Conservation (phyloP, 2,329 filamentous ascomycete species). For the Calonectria leucothoes region DNA sequence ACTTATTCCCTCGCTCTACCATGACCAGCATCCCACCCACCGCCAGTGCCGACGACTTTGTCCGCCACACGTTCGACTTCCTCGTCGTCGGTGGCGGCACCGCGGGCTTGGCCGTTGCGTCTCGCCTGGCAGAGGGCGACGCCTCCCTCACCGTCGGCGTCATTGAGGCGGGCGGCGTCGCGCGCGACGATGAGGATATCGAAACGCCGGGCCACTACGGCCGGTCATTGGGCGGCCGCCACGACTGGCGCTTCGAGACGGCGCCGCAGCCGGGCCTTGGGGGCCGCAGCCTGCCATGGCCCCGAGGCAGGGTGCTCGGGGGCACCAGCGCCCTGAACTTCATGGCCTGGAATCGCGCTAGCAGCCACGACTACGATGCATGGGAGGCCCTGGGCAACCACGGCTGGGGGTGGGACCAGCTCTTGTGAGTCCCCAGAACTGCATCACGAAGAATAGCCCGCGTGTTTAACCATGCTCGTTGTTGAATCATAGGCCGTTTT, state of each 20-base stretch:
- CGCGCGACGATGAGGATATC: conserved; percentile 47
- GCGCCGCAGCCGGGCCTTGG: conserved; percentile 50
- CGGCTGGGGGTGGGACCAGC: conserved; percentile 67
- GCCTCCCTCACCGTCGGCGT: conserved; percentile 44
- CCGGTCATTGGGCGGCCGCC: conserved; percentile 47
- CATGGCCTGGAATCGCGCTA: conserved; percentile 64
- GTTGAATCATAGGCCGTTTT: conserved; percentile 56
- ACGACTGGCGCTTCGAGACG: conserved; percentile 57
- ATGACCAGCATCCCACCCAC: conserved; percentile 20
- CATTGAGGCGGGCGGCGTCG: conserved; percentile 48
- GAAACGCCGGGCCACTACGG: conserved; percentile 53
- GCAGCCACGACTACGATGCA: conserved; percentile 62
- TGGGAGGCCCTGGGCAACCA: conserved; percentile 69
- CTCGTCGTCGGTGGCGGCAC: conserved; percentile 66
- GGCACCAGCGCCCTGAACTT: conserved; percentile 72
- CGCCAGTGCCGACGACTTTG: conserved; percentile 37
- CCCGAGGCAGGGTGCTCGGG: conserved; percentile 65
- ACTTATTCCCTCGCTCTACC: too few species aligned
- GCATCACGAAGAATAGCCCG: neutral
- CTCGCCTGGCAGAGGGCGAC: conserved; percentile 57
- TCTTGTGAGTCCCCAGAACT: conserved; percentile 49
- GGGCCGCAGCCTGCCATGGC: conserved; percentile 54
- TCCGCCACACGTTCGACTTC: conserved; percentile 43
- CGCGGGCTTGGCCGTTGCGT: conserved; percentile 62
- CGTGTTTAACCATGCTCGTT: conserved; percentile 13